phyloP scores from a whole-genome alignment of 129 eudicot species.

The Tanacetum coccineum region DNA sequence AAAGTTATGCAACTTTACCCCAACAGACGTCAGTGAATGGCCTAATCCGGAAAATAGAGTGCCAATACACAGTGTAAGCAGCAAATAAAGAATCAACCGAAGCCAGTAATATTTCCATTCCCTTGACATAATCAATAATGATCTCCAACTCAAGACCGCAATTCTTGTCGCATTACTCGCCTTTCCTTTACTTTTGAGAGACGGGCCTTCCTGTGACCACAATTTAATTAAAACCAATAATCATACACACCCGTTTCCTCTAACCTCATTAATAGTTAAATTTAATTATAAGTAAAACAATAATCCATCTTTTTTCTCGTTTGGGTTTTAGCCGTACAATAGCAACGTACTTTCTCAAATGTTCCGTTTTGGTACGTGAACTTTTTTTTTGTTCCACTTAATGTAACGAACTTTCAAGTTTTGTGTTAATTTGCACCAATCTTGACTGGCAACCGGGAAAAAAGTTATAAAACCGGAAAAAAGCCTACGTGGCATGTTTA shows the following conservation, averaged over 20 bases:
- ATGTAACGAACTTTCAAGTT: too few species aligned
- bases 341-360: too few species aligned
- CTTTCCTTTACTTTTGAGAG: conserved; percentile 75
- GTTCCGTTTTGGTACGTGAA: too few species aligned
- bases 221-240: too few species aligned
- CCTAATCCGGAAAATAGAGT: conserved; percentile 84
- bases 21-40: conserved; percentile 86
- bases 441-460: too few species aligned
- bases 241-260: background rate
- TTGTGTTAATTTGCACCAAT: too few species aligned
- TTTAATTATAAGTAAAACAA: too few species aligned
- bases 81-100: conserved; percentile 69
- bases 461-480: too few species aligned
- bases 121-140: conserved; percentile 79
- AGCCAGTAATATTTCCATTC: conserved; percentile 95
- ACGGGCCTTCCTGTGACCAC: conserved; percentile 69
- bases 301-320: too few species aligned
- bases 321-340: too few species aligned
- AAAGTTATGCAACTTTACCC: conserved; percentile 27
- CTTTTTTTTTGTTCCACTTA: too few species aligned
- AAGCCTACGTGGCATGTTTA: too few species aligned
- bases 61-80: conserved; percentile 75
- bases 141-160: conserved; percentile 86
- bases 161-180: conserved; percentile 48
- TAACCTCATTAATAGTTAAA: background rate